Evolutionary conservation across 768 basidiomycete genomes (phyloP), one percentile per base, ranked within the genome.

Genomic region (Inosperma sp.): DNA sequence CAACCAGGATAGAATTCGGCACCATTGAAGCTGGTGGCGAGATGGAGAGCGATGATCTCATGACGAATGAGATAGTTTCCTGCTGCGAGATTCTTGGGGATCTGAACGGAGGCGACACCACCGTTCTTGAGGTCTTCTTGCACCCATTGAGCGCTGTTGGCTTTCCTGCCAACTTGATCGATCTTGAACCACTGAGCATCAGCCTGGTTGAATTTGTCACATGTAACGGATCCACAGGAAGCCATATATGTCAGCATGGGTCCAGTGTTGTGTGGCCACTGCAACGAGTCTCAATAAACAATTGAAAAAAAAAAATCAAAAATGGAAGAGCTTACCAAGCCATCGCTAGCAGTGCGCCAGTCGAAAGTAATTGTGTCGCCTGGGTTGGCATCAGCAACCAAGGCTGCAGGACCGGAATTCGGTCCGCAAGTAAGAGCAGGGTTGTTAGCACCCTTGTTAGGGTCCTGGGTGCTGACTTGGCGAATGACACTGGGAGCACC

Each of bases 1-100:
- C 88, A 92, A 22, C 79, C 78, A 0, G 85, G 82, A 63, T 92
- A 92, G 67, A 89, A 91, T 67, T 92, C 88, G 1, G 86, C 88
- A 16, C 84, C 85, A 5, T 82, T 81, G 14, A 60, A 8, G 2
- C 59, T 56, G n/a, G 61, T 72, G 5, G 76, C 87, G 39, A 82
- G 74, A 59, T 90, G 88, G 12, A 90, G 78, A 8, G 84, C 83
- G 63, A 90, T 83, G 65, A 90, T 84, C 63, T 91, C 88, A 63
- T 88, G 82, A 1, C 88, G 84, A 61, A 89, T 64, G 52, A 91
- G 71, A 64, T 90, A 90, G 57, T 84, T 79, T 4, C 88, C 88
- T 3, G 83, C 67, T 2, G 79, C 72, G 48, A 91, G 63, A 37
- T 74, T 76, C 16, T 65, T 53, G 1, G 82, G 82, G 40, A 84